A percentile compares a stretch with the other conserved stretches of the same genome.
Conservation (phyloP, 148 eudicot genomes). For the Fagopyrum esculentum region DNA sequence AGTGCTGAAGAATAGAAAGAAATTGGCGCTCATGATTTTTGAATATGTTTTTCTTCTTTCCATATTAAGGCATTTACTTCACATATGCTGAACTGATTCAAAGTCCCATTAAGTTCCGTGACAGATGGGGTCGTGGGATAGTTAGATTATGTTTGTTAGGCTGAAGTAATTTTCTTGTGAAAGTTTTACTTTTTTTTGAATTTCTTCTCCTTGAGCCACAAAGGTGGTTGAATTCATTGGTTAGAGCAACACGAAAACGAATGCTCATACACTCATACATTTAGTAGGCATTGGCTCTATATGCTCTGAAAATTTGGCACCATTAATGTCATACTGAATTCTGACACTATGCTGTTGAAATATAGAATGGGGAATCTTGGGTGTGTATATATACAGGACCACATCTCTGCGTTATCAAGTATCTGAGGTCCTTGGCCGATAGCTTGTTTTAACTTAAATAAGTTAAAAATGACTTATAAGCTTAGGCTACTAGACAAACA, state of each 20-base stretch:
- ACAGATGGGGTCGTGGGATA: background rate
- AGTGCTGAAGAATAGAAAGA: background rate
- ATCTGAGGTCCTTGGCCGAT: background rate
- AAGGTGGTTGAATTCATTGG: constrained; percentile 4
- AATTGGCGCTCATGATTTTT: background rate
- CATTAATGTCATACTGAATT: constrained; percentile 2
- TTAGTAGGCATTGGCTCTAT: background rate
- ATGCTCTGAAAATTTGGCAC: background rate
- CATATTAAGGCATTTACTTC: background rate
- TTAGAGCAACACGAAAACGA: background rate
- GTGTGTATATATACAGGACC: background rate
- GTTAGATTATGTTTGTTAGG: background rate
- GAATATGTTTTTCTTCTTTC: background rate
- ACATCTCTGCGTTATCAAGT: background rate
- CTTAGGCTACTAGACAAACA: no score
- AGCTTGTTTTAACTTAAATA: background rate
- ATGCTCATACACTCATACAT: background rate
- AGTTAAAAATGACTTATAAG: no score
- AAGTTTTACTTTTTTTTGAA: background rate
- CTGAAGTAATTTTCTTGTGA: background rate
- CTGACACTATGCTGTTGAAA: background rate
- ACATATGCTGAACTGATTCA: background rate
- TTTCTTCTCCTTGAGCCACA: background rate
- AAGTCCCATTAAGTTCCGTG: constrained; percentile 1
- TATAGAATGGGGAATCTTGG: background rate